Conservation (phyloP, 2,329 filamentous ascomycete genomes). For the Gnomoniopsis smithogilvyi region DNA sequence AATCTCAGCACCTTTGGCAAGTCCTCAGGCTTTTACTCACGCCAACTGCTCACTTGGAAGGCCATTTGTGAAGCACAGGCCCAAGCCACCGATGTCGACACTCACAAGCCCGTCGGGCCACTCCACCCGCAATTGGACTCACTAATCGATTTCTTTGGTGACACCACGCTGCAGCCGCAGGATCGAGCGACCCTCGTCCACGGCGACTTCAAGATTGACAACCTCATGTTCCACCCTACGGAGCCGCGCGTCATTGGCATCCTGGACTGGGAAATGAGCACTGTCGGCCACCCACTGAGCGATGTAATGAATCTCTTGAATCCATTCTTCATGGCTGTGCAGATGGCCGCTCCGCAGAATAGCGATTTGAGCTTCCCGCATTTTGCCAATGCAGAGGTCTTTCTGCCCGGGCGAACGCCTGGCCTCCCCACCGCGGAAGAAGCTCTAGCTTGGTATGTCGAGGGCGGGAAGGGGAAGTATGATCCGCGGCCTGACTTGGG, state of each 20-base stretch:
- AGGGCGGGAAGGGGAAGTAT: not conserved
- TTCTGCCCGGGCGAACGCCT: constrained; percentile 59
- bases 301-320: constrained; percentile 79
- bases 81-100: constrained; percentile 71
- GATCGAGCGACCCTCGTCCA: constrained; percentile 82
- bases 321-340: constrained; percentile 41
- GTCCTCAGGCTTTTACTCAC: constrained; percentile 72
- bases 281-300: constrained; percentile 90
- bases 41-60: constrained; percentile 80
- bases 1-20: constrained; percentile 73
- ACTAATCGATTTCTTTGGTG: constrained; percentile 73
- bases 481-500: constrained; percentile 44
- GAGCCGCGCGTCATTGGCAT: constrained; percentile 88
- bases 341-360: constrained; percentile 20
- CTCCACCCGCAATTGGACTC: constrained; percentile 76
- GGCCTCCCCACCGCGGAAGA: constrained; percentile 45
- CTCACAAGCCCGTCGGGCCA: constrained; percentile 69
- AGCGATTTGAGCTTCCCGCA: constrained; percentile 22
- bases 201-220: constrained; percentile 96
- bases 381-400: constrained; percentile 41
- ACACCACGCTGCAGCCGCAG: constrained; percentile 65
- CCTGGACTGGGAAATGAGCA: constrained; percentile 98
- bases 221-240: constrained; percentile 84
- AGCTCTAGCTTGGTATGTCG: constrained; percentile 7
- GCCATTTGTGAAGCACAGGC: constrained; percentile 79